Evolutionary conservation across 371 early-diverging fungal genomes (phyloP).

Genomic region (Mucor mucedo): DNA sequence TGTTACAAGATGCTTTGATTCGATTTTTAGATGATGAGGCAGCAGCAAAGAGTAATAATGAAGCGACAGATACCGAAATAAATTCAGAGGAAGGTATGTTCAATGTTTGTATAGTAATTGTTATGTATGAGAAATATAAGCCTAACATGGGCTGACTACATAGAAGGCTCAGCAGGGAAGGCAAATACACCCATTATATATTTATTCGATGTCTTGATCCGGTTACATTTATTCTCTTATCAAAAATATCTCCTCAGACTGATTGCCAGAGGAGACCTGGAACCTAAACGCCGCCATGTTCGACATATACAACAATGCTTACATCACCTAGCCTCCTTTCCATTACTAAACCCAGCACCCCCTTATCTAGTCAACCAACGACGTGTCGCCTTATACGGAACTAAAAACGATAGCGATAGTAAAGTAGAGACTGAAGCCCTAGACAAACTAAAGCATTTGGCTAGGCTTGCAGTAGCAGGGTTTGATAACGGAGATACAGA

Average conservation of each 20-base stretch:
- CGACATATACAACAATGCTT: slow-evolving; percentile 56
- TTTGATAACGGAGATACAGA: slow-evolving; percentile 26
- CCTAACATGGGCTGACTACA: no score
- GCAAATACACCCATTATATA: slow-evolving; percentile 30
- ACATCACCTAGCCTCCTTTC: slow-evolving; percentile 60
- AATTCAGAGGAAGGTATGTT: not conserved
- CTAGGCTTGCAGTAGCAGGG: slow-evolving; percentile 33
- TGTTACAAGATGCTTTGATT: slow-evolving; percentile 53
- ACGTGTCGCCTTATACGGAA: slow-evolving; percentile 52
- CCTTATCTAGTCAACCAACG: slow-evolving; percentile 62
- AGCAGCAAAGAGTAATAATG: not conserved
- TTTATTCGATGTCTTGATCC: slow-evolving; percentile 65
- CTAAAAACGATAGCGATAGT: slow-evolving; percentile 29
- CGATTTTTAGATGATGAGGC: slow-evolving; percentile 46
- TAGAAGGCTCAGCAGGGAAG: not conserved
- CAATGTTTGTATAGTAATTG: no score
- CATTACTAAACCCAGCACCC: slow-evolving; percentile 46
- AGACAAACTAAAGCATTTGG: slow-evolving; percentile 35
- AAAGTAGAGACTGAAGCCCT: slow-evolving; percentile 31
- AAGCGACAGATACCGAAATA: not conserved
- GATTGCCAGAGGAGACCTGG: slow-evolving; percentile 71
- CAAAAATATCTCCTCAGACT: slow-evolving; percentile 64
- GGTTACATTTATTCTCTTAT: slow-evolving; percentile 63
- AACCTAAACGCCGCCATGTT: slow-evolving; percentile 43
- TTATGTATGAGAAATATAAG: no score